These are phyloP conservation scores for Porogramme epimiltina DNA, from an alignment of 1,284 basidiomycete species.

Conservation along the genomic window DNA sequence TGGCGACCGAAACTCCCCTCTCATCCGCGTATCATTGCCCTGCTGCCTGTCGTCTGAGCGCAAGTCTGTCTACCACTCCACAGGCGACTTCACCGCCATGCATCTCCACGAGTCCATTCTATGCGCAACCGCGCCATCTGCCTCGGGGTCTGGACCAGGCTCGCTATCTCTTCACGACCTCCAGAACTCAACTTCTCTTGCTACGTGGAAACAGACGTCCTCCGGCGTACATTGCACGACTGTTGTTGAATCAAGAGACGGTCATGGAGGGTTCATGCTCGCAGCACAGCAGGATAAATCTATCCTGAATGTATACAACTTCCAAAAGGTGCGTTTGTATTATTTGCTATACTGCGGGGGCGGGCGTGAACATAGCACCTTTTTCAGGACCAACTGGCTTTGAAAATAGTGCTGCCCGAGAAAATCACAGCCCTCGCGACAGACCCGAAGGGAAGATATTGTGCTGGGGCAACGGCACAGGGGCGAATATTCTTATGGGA, in stretches of 20 bases:
- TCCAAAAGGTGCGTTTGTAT: conserved; percentile 66
- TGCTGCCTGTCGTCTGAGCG: no score
- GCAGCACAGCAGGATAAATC: conserved; percentile 81
- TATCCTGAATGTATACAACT: conserved; percentile 78
- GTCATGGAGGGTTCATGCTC: conserved; percentile 75
- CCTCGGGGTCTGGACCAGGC: conserved; percentile 52
- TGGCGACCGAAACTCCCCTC: no score
- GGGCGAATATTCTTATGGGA: conserved; percentile 97
- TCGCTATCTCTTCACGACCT: conserved; percentile 71
- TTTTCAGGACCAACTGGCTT: conserved; percentile 74
- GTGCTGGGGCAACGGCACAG: conserved; percentile 85
- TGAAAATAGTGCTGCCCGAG: conserved; percentile 90
- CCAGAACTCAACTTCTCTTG: conserved; percentile 64
- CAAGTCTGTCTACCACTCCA: no score
- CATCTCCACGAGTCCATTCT: conserved; percentile 68
- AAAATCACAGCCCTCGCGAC: conserved; percentile 80
- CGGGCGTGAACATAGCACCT: background rate
- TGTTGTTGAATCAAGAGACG: conserved; percentile 61
- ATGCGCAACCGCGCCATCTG: conserved; percentile 57
- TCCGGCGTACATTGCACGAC: conserved; percentile 59
- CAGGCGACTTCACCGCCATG: conserved; percentile 42
- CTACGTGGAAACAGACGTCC: conserved; percentile 78
- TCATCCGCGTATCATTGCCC: no score
- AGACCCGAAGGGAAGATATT: conserved; percentile 74
- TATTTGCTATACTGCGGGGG: background rate